Base-by-base conservation (phyloP, 2,329 filamentous ascomycete species). In the Dactylonectria estremocensis region DNA sequence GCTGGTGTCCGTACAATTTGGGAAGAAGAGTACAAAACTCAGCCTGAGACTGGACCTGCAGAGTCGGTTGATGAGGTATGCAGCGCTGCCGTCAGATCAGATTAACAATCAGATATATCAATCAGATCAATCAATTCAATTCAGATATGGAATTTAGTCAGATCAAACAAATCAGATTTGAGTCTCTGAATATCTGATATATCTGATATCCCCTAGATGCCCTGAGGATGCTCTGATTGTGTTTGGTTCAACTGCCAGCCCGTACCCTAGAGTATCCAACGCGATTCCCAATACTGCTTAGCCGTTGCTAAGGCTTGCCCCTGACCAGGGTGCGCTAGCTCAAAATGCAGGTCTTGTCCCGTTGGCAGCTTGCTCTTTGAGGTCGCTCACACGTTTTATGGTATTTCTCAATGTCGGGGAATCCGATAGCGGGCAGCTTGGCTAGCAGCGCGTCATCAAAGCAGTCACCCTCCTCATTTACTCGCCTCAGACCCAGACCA, bases 261-360 rank as follows among this genome's bases (percentile, higher is more conserved):
- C 49, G 7, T 52, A 52, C 49, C 49, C 49, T 52, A 31, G 49
- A 52, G 49, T 52, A 52, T 52, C 33, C 49, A 20, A 52, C 22
- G 49, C 49, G 49, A 52, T 52, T 18, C 49, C 49, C 49, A 52
- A 52, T 31, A 52, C 49, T n/a, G 24, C 24, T 28, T 28, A 28
- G 24, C 24, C 24, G 24, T 28, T 28, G 24, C 24, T 28, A 7
- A 28, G 24, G 24, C 24, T 28, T 28, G 24, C 24, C 24, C 24
- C 24, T 28, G 24, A 28, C 24, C 24, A 28, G 43, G 43, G 43
- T 45, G 43, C 43, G 43, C 43, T n/a, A 45, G 43, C 43, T 45
- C 43, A 20, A 45, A 45, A 45, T 45, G 43, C 43, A 45, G 43
- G 43, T 45, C 43, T 45, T 45, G 43, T 45, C 43, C 43, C 6